Conservation (phyloP, 2,329 filamentous ascomycete genomes). For the Fusarium secorum region DNA sequence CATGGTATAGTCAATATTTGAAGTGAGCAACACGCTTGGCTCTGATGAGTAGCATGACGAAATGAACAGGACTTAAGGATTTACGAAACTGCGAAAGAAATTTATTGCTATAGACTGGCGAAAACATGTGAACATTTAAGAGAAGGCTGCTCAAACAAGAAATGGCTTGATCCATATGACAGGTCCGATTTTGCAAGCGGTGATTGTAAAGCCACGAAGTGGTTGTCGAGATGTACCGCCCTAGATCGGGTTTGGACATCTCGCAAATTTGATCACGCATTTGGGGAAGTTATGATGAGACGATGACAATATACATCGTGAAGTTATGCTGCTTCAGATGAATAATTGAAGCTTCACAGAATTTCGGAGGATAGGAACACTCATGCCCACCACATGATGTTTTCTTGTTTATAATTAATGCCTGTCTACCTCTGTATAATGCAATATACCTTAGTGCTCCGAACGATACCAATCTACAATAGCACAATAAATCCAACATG, state of each 20-base stretch:
- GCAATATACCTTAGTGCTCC: background rate
- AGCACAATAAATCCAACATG: background rate
- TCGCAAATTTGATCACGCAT: background rate
- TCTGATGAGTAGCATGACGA: background rate
- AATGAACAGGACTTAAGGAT: background rate
- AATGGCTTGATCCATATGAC: background rate
- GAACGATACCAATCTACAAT: background rate
- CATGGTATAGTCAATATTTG: background rate
- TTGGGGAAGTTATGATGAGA: background rate
- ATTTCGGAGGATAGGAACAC: background rate
- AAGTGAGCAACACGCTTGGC: background rate
- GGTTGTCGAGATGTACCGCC: background rate
- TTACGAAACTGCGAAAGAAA: background rate
- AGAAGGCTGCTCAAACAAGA: background rate
- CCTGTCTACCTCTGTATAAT: background rate
- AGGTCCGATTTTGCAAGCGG: background rate
- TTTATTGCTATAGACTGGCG: background rate
- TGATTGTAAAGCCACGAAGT: background rate
- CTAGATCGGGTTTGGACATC: background rate
- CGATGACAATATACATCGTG: background rate
- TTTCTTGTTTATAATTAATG: background rate
- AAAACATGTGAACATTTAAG: background rate
- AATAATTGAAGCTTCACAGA: background rate
- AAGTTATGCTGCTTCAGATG: background rate
- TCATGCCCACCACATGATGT: background rate